These are phyloP conservation scores for Calonectria ilicicola DNA, from an alignment of 2,329 filamentous ascomycete genomes.

Conservation along the genomic window DNA sequence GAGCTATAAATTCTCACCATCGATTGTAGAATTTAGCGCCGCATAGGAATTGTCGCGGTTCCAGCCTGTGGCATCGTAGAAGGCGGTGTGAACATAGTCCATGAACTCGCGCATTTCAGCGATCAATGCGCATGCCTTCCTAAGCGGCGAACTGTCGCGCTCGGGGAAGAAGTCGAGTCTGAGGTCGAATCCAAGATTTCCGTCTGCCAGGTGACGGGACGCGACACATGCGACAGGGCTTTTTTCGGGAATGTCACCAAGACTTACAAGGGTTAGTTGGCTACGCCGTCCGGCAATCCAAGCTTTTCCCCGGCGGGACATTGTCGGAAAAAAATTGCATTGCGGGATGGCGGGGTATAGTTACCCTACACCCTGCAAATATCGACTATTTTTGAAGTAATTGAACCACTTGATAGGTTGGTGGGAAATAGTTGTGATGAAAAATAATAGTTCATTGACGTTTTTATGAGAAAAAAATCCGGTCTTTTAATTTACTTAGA, in stretches of 20 bases:
- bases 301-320: neutral
- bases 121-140: slow-evolving; percentile 44
- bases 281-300: neutral
- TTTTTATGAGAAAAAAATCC: too few species aligned
- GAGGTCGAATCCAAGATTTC: neutral
- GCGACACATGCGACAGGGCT: slow-evolving; percentile 2
- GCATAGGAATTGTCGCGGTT: slow-evolving; percentile 93
- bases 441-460: too few species aligned
- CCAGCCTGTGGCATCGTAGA: slow-evolving; percentile 89
- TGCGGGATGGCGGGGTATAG: neutral
- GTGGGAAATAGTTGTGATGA: too few species aligned
- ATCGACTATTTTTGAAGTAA: neutral
- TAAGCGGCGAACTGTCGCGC: slow-evolving; percentile 14
- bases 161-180: neutral
- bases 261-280: neutral
- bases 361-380: neutral
- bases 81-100: slow-evolving; percentile 94
- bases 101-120: slow-evolving; percentile 91
- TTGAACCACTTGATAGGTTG: neutral
- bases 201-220: neutral
- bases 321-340: neutral
- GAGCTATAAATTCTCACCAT: slow-evolving; percentile 66
- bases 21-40: slow-evolving; percentile 83
- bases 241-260: neutral
- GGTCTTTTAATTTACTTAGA: too few species aligned